phyloP scores from a whole-genome alignment of 1,139 yeast genomes.

The Taphrina pruni region DNA sequence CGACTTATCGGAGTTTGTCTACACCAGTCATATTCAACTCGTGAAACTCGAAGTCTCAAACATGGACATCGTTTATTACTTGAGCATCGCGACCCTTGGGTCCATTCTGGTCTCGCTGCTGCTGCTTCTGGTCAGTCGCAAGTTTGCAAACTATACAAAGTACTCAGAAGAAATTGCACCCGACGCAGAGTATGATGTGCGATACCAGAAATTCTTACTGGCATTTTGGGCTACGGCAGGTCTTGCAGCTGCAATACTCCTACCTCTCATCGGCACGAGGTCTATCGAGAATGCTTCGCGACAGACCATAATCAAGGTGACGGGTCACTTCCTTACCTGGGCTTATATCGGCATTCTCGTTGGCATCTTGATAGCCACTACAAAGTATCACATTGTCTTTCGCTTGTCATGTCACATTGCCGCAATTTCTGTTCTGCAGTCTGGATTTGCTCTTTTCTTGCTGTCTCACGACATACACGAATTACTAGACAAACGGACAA shows the following conservation, averaged over 20 bases:
- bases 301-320: background rate
- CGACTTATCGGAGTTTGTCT: background rate
- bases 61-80: constrained; percentile 2
- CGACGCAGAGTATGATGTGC: constrained; percentile 25
- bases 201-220: constrained; percentile 3
- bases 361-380: background rate
- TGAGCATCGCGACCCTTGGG: background rate
- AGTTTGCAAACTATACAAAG: background rate
- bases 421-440: background rate
- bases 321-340: background rate
- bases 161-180: constrained; percentile 26
- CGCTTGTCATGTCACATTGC: constrained; percentile 10
- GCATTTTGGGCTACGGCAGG: constrained; percentile 13
- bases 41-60: background rate
- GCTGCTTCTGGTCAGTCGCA: background rate
- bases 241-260: constrained; percentile 1
- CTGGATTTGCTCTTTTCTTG: background rate
- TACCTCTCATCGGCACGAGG: background rate
- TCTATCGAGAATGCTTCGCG: constrained; percentile 1
- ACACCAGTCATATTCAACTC: background rate
- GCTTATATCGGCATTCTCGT: constrained; percentile 1
- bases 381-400: background rate
- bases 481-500: background rate
- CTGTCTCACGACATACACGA: background rate
- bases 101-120: background rate